Base-by-base conservation (phyloP, 1,284 basidiomycete genomes). In the Stygiomarasmius scandens region DNA sequence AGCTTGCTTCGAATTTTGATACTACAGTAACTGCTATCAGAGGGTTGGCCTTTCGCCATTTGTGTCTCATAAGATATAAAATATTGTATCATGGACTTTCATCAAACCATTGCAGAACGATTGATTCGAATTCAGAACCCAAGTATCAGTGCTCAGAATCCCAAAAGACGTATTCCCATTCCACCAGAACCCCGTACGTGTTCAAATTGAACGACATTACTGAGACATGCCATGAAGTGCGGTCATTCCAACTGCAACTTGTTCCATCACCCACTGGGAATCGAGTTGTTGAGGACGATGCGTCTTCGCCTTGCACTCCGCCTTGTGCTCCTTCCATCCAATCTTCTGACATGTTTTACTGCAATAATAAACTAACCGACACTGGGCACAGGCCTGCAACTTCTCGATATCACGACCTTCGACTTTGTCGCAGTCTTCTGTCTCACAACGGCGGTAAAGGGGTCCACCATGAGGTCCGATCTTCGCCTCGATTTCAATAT, bases 311-410 rank as follows among this genome's bases (percentile, higher is more conserved):
- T 41, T 41, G 38, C 38, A 41, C 16, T 41, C 38, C 4, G 11
- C 16, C 38, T 69, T 70, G 54, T 72, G 71, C 2, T 32, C 58
- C 54, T 66, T 64, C 70, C 71, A 71, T 55, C 71, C 64, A 24
- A 58, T 63, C 38, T 59, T 64, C 58, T 72, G 71, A 57, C 71
- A 72, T 16, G 58, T 63, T 34, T 49, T 52, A 12, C 65, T 66
- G 52, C 71, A 73, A 50, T 72, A 73, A 25, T 61, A 58, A 11
- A 65, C 67, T 41, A 64, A 64, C 50, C 61, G 59, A 54, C 70
- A 71, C 22, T 34, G 27, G 11, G 50, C 58, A 48, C 69, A 71
- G 27, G 50, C 51, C 47, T 55, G 48, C 46, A 66, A 43, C 27
- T 60, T 66, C 46, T 65, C 61, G 48, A 65, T 65, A 11, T 66